A percentile compares a stretch with the other conserved stretches of the same genome.
Conservation (phyloP, 2,329 filamentous ascomycete genomes). For the Orbilia ellipsospora region DNA sequence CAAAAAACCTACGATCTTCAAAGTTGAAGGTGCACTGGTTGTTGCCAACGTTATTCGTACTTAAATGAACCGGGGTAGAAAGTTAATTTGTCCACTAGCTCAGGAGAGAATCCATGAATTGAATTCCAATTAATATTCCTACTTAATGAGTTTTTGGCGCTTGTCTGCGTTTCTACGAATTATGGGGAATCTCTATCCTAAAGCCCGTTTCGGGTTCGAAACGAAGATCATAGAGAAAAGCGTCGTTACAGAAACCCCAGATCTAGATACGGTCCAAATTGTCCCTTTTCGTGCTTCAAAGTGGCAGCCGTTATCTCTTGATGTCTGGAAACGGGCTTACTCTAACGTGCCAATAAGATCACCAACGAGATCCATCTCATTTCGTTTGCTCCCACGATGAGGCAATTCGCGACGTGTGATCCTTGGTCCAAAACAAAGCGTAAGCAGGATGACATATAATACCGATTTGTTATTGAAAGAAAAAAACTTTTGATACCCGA, state of each 20-base stretch:
- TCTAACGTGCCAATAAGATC: constrained; percentile 28
- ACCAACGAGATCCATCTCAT: constrained; percentile 33
- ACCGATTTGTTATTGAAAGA: constrained; percentile 36
- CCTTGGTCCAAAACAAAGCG: constrained; percentile 35
- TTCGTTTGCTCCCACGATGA: constrained; percentile 40
- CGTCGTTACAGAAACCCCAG: constrained; percentile 22
- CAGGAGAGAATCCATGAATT: too few relatives aligned
- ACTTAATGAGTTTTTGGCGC: too few relatives aligned
- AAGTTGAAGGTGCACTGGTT: too few relatives aligned
- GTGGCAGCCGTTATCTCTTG: constrained; percentile 23
- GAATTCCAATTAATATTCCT: too few relatives aligned
- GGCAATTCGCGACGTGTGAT: constrained; percentile 41
- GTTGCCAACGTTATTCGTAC: too few relatives aligned
- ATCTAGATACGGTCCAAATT: neutral
- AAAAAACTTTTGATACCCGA: constrained; percentile 34
- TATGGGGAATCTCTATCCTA: constrained; percentile 39
- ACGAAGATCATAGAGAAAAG: constrained; percentile 33
- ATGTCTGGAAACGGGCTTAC: neutral
- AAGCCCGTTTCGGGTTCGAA: constrained; percentile 34
- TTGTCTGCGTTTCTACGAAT: constrained; percentile 16
- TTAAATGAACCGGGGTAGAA: too few relatives aligned
- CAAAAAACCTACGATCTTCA: too few relatives aligned
- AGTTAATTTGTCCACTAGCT: too few relatives aligned
- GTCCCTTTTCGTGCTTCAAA: neutral
- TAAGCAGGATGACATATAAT: constrained; percentile 16